Conservation (phyloP, 306 rosid species). For the Geum urbanum region DNA sequence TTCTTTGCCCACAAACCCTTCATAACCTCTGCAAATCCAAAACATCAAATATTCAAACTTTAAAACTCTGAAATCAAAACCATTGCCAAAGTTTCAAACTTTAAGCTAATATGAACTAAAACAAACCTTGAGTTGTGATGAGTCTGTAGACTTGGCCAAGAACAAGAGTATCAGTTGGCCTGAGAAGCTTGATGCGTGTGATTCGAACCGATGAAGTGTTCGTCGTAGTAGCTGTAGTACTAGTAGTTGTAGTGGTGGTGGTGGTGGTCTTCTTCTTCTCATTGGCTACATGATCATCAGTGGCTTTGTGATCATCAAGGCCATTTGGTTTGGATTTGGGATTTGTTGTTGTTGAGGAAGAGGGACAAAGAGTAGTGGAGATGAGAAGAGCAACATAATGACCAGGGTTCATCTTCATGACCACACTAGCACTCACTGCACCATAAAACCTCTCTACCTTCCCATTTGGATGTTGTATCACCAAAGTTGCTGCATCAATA, state of each 20-base stretch:
- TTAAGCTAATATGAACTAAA: not conserved
- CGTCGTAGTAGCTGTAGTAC: not conserved
- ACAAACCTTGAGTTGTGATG: slow-evolving; percentile 73
- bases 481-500: slow-evolving; percentile 83
- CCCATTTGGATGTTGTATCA: slow-evolving; percentile 83
- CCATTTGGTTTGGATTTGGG: slow-evolving; percentile 17
- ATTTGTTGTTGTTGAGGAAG: slow-evolving; percentile 8
- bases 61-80: slow-evolving; percentile 6
- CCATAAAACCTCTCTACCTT: slow-evolving; percentile 70
- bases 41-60: slow-evolving; percentile 5
- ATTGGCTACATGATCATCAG: slow-evolving; percentile 16
- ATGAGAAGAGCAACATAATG: slow-evolving; percentile 95
- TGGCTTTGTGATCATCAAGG: not conserved
- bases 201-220: slow-evolving; percentile 47
- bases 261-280: not conserved
- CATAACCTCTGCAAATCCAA: slow-evolving; percentile 57
- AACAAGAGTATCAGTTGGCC: slow-evolving; percentile 81
- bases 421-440: slow-evolving; percentile 73
- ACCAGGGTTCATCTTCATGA: slow-evolving; percentile 84
- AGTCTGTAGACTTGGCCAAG: slow-evolving; percentile 96
- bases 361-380: slow-evolving; percentile 71
- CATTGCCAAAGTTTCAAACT: not conserved
- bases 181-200: slow-evolving; percentile 88
- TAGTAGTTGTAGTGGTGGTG: not conserved
- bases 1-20: slow-evolving; percentile 85